Evolutionary conservation across 805 yeast genomes (phyloP).

Genomic region (Wickerhamiella azymoides): DNA sequence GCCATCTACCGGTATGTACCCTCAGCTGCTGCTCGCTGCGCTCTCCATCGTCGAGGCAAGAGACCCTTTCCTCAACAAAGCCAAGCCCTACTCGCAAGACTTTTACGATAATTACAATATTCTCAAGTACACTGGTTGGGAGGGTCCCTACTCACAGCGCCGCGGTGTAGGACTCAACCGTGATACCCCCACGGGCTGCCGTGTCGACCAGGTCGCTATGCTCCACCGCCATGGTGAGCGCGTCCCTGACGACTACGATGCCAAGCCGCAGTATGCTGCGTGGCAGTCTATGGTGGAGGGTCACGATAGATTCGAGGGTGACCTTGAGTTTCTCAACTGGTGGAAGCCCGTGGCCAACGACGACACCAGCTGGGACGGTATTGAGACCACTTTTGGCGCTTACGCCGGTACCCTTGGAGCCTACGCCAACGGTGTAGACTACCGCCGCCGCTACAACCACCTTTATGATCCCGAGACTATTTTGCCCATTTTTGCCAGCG

Average conservation of each 20-base stretch:
- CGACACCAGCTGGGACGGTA: conserved; percentile 28
- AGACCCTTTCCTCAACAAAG: conserved; percentile 7
- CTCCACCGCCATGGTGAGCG: conserved; percentile 50
- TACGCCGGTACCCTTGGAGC: conserved; percentile 42
- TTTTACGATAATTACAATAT: conserved; percentile 33
- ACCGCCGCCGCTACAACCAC: conserved; percentile 36
- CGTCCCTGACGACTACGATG: conserved; percentile 28
- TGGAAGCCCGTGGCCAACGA: conserved; percentile 30
- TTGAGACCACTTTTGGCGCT: conserved; percentile 38
- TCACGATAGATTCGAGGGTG: conserved; percentile 24
- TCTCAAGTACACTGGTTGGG: conserved; percentile 35
- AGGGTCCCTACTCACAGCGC: conserved; percentile 38
- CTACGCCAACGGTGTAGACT: conserved; percentile 34
- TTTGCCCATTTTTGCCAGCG: conserved; percentile 42
- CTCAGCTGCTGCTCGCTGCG: background rate
- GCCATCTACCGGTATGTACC: background rate
- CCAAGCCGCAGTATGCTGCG: conserved; percentile 7
- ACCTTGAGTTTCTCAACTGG: conserved; percentile 33
- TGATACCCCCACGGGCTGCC: conserved; percentile 39
- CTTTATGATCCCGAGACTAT: conserved; percentile 28
- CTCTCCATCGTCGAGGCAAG: background rate
- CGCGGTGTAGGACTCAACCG: conserved; percentile 40
- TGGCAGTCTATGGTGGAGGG: conserved; percentile 12
- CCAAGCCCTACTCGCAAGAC: conserved; percentile 18
- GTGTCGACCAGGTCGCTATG: conserved; percentile 40